Conservation (phyloP, 768 basidiomycete genomes). For the Stropharia rugosoannulata region DNA sequence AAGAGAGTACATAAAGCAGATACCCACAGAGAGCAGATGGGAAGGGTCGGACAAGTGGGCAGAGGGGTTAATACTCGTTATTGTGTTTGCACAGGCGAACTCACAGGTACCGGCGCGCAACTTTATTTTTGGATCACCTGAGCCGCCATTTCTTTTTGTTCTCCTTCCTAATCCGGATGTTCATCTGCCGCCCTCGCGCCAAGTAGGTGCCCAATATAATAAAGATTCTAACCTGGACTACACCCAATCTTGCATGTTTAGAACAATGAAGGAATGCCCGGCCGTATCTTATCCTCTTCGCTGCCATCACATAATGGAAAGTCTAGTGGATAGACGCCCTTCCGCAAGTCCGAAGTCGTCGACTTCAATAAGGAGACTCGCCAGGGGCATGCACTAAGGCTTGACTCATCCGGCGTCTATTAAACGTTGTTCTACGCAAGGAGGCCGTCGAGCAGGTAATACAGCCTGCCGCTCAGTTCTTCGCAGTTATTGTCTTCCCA, state of each 20-base stretch:
- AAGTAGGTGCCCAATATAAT: not conserved
- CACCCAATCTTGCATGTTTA: not conserved
- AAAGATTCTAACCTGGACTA: not conserved
- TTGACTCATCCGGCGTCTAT: no score
- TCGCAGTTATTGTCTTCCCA: no score
- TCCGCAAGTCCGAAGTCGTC: no score
- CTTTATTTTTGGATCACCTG: slow-evolving; percentile 18
- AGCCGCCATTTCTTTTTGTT: slow-evolving; percentile 22
- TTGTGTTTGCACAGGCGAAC: slow-evolving; percentile 16
- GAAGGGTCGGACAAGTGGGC: not conserved
- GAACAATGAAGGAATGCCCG: not conserved
- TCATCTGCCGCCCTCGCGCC: not conserved
- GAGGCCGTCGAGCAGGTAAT: no score
- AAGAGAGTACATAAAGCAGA: not conserved
- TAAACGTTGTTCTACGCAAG: no score
- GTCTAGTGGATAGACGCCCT: no score
- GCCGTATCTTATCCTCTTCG: no score
- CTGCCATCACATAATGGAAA: no score
- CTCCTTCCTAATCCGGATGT: slow-evolving; percentile 13
- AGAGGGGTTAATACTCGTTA: slow-evolving; percentile 8
- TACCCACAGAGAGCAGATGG: not conserved
- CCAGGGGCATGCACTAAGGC: no score
- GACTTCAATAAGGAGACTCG: no score
- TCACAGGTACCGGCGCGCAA: slow-evolving; percentile 12
- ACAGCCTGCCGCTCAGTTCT: no score